Evolutionary conservation across 768 basidiomycete genomes (phyloP).

Genomic region (Lactarius vividus): DNA sequence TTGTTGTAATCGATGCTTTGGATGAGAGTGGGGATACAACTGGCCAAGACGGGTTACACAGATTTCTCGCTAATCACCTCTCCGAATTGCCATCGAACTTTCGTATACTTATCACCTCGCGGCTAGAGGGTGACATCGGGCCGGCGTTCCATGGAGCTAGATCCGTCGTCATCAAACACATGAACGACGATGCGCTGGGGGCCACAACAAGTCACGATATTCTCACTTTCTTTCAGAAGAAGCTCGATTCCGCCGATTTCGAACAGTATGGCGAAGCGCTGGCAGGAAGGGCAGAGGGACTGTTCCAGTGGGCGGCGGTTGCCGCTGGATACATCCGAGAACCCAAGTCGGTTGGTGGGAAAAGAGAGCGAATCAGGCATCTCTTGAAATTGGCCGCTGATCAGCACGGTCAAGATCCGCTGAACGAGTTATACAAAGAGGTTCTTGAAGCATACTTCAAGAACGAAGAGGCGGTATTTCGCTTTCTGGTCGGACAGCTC

Average conservation of each 20-base stretch:
- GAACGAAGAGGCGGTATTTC: background rate
- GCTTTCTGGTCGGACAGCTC: slow-evolving; percentile 1
- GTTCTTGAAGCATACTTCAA: background rate
- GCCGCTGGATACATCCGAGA: background rate
- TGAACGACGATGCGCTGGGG: background rate
- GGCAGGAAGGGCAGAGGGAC: background rate
- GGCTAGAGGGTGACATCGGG: background rate
- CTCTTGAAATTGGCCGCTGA: background rate
- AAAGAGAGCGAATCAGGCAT: background rate
- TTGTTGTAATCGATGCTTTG: background rate
- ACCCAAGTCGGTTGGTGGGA: background rate
- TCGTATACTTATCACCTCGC: slow-evolving; percentile 3
- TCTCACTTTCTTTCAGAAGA: background rate
- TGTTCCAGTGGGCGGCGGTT: background rate
- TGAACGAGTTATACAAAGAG: background rate
- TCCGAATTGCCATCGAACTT: slow-evolving; percentile 1
- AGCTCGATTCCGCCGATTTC: background rate
- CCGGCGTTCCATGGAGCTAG: background rate
- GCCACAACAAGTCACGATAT: background rate
- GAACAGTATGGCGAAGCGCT: background rate
- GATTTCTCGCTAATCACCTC: background rate
- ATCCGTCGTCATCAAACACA: background rate
- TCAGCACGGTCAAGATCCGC: background rate
- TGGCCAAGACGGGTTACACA: background rate
- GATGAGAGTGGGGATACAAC: background rate